Evolutionary conservation across 2,329 filamentous ascomycete genomes (phyloP).

Genomic region (Diaporthe velutina): DNA sequence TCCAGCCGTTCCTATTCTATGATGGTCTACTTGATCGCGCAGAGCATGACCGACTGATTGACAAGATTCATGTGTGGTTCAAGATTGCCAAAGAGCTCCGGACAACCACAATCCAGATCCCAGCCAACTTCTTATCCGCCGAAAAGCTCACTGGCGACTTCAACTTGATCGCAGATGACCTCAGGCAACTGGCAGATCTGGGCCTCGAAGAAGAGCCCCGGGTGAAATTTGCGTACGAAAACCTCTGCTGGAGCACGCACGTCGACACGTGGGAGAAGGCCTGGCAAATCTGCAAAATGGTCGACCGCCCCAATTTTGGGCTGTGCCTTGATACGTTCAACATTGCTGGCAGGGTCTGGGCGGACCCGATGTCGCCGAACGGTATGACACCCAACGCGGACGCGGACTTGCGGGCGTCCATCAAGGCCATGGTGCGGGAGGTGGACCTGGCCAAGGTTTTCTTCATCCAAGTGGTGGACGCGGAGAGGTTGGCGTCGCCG

Average conservation of each 20-base stretch:
- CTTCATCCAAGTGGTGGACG: constrained; percentile 74
- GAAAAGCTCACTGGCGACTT: constrained; percentile 49
- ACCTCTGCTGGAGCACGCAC: constrained; percentile 70
- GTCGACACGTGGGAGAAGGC: constrained; percentile 70
- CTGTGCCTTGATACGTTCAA: constrained; percentile 75
- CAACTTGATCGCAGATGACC: constrained; percentile 64
- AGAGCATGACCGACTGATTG: constrained; percentile 61
- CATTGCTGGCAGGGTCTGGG: constrained; percentile 69
- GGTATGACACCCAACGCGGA: constrained; percentile 61
- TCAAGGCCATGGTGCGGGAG: constrained; percentile 58
- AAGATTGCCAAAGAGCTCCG: constrained; percentile 64
- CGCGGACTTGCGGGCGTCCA: constrained; percentile 56
- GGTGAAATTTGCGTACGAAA: constrained; percentile 72
- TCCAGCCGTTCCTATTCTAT: constrained; percentile 75
- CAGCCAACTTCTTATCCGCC: constrained; percentile 66
- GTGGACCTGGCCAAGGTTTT: constrained; percentile 69
- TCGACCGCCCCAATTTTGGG: constrained; percentile 70
- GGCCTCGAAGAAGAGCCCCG: constrained; percentile 60
- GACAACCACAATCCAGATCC: constrained; percentile 75
- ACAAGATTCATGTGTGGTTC: constrained; percentile 71
- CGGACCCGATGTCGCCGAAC: constrained; percentile 61
- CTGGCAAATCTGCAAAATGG: constrained; percentile 67
- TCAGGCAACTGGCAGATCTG: constrained; percentile 68
- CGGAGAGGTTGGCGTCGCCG: constrained; percentile 63
- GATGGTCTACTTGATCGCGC: constrained; percentile 65